Evolutionary conservation across 108 stramenopile genomes (phyloP).

Genomic region (Parmales sp.): DNA sequence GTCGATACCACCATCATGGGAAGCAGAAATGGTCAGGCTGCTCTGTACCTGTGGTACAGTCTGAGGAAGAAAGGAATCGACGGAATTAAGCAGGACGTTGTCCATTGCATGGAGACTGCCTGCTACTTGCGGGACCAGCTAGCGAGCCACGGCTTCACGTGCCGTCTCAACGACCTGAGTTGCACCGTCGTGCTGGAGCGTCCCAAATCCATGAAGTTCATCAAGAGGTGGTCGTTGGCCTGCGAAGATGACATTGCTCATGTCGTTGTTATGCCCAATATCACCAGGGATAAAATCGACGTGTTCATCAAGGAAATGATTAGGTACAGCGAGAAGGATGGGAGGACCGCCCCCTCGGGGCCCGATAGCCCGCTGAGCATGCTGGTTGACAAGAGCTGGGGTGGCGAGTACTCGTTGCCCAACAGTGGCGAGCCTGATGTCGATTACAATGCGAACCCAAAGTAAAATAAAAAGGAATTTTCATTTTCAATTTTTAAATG

Average conservation of each 20-base stretch:
- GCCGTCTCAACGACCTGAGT: slow-evolving; percentile 65
- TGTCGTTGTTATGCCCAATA: slow-evolving; percentile 82
- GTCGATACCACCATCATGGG: slow-evolving; percentile 18
- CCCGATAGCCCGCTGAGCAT: slow-evolving; percentile 41
- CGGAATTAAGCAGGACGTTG: slow-evolving; percentile 69
- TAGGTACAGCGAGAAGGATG: slow-evolving; percentile 37
- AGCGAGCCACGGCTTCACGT: slow-evolving; percentile 44
- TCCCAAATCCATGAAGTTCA: slow-evolving; percentile 57
- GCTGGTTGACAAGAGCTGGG: slow-evolving; percentile 35
- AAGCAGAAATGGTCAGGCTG: slow-evolving; percentile 12
- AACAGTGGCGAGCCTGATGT: too few species aligned
- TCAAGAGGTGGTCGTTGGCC: slow-evolving; percentile 75
- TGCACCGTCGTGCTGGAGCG: slow-evolving; percentile 71
- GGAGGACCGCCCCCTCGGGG: slow-evolving; percentile 40
- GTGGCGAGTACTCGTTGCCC: slow-evolving; percentile 29
- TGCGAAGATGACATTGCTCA: slow-evolving; percentile 82
- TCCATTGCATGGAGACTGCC: slow-evolving; percentile 74
- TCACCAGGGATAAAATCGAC: slow-evolving; percentile 65
- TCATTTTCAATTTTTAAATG: too few species aligned
- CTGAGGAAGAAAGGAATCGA: slow-evolving; percentile 73
- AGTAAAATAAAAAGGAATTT: too few species aligned
- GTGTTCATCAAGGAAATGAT: slow-evolving; percentile 64
- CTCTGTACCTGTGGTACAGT: slow-evolving; percentile 78
- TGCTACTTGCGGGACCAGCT: slow-evolving; percentile 61
- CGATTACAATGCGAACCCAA: too few species aligned